Base-by-base conservation (phyloP, 768 basidiomycete species). In the Hygrocybe coccinea region DNA sequence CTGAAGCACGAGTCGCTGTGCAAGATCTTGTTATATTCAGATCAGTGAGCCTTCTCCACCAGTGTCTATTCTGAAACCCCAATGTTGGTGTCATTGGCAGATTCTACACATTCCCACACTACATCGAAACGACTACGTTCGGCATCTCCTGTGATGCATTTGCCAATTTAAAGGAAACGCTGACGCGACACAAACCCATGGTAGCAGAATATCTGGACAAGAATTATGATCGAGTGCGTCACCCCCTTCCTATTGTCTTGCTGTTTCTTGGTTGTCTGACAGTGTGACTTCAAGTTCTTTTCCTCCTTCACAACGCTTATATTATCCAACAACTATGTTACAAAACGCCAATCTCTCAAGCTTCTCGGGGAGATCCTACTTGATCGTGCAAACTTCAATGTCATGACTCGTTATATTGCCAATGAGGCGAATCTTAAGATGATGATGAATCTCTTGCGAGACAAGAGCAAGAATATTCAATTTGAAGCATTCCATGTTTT, bases 401-500 rank as follows among this genome's bases (percentile, higher is more conserved):
- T 98, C 66, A 99, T 99, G 97, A 98, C 97, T 0, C 83, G 87
- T 6, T 99, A 98, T 69, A 99, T 99, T 63, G 83, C 91, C 8
- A 87, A 86, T 65, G 97, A 97, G 67, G 87, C 86, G 25, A 99
- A 98, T 69, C 79, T 99, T 60, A 97, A 98, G 86, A 91, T 95
- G 87, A 97, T 99, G 92, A 99, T 99, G 97, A 98, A 98, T 71
- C 80, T 98, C 54, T 77, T 99, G 54, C 82, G 95, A 59, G 93
- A 97, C 69, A 97, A 95, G 82, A 97, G 95, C 81, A 91, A 93
- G 79, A 99, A 99, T 71, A 98, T 99, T 45, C 97, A 99, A 70
- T 99, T 98, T 55, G 97, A 99, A 69, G 95, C 97, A 2, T 99
- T 99, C 74, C 97, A 99, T 65, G 97, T 99, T 37, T 99, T 99